phyloP scores from a whole-genome alignment of 345 rosid species.

The Aquilaria sinensis region DNA sequence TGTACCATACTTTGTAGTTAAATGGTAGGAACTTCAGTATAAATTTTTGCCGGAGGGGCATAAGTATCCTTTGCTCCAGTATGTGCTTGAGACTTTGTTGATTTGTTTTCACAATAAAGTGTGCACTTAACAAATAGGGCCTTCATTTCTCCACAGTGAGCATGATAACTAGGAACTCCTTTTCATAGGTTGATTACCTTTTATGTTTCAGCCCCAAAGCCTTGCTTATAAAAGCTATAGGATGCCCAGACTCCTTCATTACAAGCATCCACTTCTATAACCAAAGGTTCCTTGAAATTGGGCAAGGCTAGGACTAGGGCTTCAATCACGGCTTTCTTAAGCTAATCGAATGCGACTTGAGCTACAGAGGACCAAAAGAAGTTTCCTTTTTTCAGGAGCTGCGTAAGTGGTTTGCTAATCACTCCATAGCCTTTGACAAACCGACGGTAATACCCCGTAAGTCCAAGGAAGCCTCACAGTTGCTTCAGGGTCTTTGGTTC shows the following conservation, averaged over 20 bases:
- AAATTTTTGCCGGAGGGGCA: neutral
- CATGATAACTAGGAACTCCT: neutral
- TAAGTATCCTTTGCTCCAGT: neutral
- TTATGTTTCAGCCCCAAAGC: neutral
- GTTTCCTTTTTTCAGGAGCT: neutral
- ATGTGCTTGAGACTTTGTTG: neutral
- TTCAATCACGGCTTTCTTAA: neutral
- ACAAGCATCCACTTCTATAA: neutral
- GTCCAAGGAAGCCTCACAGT: neutral
- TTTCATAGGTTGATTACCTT: neutral
- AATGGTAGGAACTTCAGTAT: neutral
- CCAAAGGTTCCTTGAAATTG: neutral
- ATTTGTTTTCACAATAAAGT: neutral
- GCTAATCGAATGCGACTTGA: neutral
- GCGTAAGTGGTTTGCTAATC: neutral
- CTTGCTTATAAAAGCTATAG: neutral
- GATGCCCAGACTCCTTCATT: neutral
- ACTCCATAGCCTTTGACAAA: neutral
- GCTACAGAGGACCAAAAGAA: neutral
- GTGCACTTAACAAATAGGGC: neutral
- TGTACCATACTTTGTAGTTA: neutral
- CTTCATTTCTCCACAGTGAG: neutral
- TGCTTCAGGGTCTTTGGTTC: neutral
- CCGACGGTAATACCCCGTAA: neutral
- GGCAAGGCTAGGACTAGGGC: neutral